phyloP scores from a whole-genome alignment of 768 basidiomycete species.

The Daedaleopsis sinensis region DNA sequence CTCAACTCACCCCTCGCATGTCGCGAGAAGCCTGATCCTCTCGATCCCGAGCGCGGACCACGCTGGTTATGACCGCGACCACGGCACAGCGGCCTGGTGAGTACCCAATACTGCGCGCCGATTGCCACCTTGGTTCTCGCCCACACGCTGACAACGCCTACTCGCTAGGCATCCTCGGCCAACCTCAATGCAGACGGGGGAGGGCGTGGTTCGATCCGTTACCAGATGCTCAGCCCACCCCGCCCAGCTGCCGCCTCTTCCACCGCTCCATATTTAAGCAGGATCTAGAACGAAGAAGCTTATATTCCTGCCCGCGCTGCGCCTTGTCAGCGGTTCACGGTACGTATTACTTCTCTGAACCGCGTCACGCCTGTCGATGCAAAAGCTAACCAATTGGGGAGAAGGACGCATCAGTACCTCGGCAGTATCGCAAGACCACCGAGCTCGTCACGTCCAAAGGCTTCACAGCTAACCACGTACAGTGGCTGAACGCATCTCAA shows the following conservation, averaged over 20 bases:
- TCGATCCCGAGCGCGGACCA: not conserved
- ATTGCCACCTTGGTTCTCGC: too few species aligned
- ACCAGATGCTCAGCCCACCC: not conserved
- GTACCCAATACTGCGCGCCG: not conserved
- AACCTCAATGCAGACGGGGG: not conserved
- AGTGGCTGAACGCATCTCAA: not conserved
- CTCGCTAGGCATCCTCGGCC: too few species aligned
- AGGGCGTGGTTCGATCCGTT: not conserved
- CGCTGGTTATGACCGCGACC: not conserved
- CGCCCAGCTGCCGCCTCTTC: too few species aligned
- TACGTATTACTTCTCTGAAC: too few species aligned
- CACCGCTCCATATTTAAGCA: too few species aligned
- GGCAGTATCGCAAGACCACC: not conserved
- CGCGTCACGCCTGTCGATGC: not conserved
- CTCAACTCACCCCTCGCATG: not conserved
- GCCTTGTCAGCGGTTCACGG: too few species aligned
- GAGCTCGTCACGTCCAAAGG: not conserved
- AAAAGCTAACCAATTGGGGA: not conserved
- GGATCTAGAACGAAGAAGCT: too few species aligned
- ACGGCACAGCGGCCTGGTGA: not conserved
- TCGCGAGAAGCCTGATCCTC: not conserved
- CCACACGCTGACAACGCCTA: too few species aligned
- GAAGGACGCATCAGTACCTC: too few species aligned
- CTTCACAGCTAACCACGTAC: not conserved
- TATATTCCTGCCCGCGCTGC: too few species aligned